phyloP scores from a whole-genome alignment of 2,329 filamentous ascomycete species.

The Pyrenophora teres region DNA sequence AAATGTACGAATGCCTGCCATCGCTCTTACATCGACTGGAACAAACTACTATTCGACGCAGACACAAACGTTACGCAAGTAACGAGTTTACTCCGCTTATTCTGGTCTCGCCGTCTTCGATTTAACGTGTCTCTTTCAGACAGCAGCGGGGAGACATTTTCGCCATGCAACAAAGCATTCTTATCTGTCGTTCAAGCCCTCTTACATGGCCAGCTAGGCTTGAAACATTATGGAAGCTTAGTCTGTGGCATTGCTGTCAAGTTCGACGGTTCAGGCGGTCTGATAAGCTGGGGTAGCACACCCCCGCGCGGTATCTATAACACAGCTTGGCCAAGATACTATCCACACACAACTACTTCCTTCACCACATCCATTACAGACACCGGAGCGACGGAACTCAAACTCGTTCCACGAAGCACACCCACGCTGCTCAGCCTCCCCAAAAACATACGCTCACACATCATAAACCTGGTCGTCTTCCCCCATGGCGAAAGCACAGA shows the following conservation, averaged over 20 bases:
- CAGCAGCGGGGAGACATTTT: background rate
- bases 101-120: background rate
- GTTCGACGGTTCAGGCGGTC: background rate
- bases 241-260: background rate
- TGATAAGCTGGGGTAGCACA: background rate
- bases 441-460: background rate
- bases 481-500: background rate
- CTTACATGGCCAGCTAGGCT: background rate
- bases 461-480: background rate
- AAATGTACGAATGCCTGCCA: background rate
- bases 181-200: background rate
- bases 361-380: background rate
- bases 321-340: background rate
- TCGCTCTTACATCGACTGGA: background rate
- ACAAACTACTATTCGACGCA: background rate
- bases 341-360: background rate
- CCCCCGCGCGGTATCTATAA: background rate
- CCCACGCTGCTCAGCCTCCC: background rate
- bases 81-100: background rate
- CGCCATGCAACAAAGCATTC: background rate
- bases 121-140: background rate
- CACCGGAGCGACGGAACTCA: background rate
- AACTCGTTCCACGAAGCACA: background rate
- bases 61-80: background rate
- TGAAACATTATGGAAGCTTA: background rate